Base-by-base conservation (phyloP, 768 basidiomycete genomes). In the Xerocomus potaroensis region DNA sequence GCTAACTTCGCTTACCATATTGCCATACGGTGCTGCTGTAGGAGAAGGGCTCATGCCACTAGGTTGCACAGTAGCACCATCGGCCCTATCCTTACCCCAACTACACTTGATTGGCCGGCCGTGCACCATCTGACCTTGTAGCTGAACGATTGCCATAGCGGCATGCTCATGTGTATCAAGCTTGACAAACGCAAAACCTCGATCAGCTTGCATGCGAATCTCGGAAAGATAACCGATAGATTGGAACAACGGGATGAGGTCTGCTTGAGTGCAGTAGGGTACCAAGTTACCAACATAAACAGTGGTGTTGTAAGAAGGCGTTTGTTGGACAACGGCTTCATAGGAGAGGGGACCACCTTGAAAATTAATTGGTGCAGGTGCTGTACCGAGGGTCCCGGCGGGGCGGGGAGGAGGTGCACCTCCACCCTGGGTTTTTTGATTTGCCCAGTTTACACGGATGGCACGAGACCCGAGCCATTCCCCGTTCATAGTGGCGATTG, bases 381-480 rank as follows among this genome's bases (percentile, higher is more conserved):
- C 87, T 48, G 77, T 74, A 44, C 83, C 75, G 47, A 63, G 76
- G n/a, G 58, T 67, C 46, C 69, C 73, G 41, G 79, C 65, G 26
- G 65, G 58, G 47, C 80, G 74, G 26, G 66, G 60, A 50, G 60
- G 65, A 49, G 69, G 61, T 1, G 54, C 53, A 0, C 15, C 43
- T 47, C 83, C 60, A 38, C 60, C 90, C 69, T 95, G 92, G 15
- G 94, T 97, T 75, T 98, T 97, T 72, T 98, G 95, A 73, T 98
- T 98, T 44, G 96, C 96, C 95, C 95, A 99, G 73, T 99, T 99
- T 69, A 98, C 95, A 56, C 96, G 86, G 62, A 99, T 99, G 51
- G 96, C 96, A 50, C 96, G 83, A 24, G 92, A 92, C 40, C 96
- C 96, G 30, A 99, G 79, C 92, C 92, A 99, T 76, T 99, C 95